These are phyloP conservation scores for Xylaria sp. DNA, from an alignment of 2,329 filamentous ascomycete genomes.

Conservation along the genomic window DNA sequence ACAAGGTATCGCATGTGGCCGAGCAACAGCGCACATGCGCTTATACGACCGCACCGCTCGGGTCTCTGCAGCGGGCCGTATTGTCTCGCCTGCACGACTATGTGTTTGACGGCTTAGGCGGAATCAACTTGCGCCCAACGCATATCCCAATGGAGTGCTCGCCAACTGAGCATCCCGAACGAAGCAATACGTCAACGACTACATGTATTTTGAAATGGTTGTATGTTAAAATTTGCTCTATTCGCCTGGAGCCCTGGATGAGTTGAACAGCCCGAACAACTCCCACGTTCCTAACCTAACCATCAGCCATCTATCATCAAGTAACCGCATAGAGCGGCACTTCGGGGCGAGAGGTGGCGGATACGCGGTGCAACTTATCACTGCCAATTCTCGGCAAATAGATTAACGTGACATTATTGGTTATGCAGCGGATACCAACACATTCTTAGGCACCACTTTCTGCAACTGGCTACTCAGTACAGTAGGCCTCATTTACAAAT, in stretches of 20 bases:
- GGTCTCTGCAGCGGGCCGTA: constrained; percentile 21
- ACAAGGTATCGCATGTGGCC: constrained; percentile 21
- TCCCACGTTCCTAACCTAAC: constrained; percentile 8
- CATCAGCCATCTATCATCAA: constrained; percentile 10
- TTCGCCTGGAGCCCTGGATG: constrained; percentile 6
- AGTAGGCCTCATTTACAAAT: constrained; percentile 30
- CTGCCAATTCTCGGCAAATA: constrained; percentile 35
- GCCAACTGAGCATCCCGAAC: constrained; percentile 7
- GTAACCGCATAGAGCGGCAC: constrained; percentile 33
- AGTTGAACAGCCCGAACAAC: constrained; percentile 3
- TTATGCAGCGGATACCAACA: constrained; percentile 17
- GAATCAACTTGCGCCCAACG: constrained; percentile 18
- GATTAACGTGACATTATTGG: constrained; percentile 34
- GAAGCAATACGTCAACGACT: constrained; percentile 15
- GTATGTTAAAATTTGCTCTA: constrained; percentile 14
- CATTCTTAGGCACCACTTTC: constrained; percentile 8
- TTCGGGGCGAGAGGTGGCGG: constrained; percentile 36
- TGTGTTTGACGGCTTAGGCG: constrained; percentile 14
- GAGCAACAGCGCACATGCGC: constrained; percentile 18
- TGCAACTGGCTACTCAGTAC: constrained; percentile 11
- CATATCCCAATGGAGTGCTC: constrained; percentile 6
- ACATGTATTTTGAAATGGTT: constrained; percentile 20
- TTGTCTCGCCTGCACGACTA: constrained; percentile 18
- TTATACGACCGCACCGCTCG: constrained; percentile 12
- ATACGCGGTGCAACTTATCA: constrained; percentile 26